A percentile compares a stretch with the other conserved stretches of the same genome.
These are phyloP conservation scores for Henckelia pumila DNA, from an alignment of 257 asterid species.

Conservation along the genomic window DNA sequence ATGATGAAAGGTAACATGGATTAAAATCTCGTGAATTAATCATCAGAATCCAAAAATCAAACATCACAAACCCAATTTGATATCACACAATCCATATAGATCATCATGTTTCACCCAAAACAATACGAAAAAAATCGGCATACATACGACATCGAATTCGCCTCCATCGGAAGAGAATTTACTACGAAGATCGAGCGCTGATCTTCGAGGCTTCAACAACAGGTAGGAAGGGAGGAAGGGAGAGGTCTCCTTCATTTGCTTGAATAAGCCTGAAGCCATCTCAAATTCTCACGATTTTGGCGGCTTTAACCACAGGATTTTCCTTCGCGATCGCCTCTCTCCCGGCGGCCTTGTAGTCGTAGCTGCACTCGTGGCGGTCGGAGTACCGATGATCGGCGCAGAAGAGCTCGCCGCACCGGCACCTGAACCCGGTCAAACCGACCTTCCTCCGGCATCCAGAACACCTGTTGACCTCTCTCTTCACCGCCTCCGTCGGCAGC, in stretches of 20 bases:
- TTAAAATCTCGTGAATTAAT: no score
- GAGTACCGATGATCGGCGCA: conserved; percentile 86
- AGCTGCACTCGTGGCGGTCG: conserved; percentile 86
- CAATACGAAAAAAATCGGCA: no score
- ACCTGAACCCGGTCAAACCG: conserved; percentile 80
- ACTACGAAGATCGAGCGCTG: no score
- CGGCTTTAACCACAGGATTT: conserved; percentile 92
- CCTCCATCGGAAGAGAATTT: no score
- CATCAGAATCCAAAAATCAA: no score
- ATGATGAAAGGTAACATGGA: no score
- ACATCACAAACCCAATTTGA: no score
- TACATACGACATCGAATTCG: no score
- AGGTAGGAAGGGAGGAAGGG: no score
- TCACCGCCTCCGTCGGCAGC: conserved; percentile 18
- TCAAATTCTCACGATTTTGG: conserved; percentile 65
- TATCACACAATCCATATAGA: no score
- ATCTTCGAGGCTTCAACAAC: no score
- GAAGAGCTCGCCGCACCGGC: conserved; percentile 87
- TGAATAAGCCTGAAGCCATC: neutral
- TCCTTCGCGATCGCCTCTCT: conserved; percentile 74
- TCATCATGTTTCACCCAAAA: no score
- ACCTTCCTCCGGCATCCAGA: conserved; percentile 86
- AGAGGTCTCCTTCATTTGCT: neutral
- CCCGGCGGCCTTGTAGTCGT: conserved; percentile 78
- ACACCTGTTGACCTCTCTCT: conserved; percentile 73